These are phyloP conservation scores for Neofusicoccum laricinum DNA, from an alignment of 2,329 filamentous ascomycete genomes.

Conservation along the genomic window DNA sequence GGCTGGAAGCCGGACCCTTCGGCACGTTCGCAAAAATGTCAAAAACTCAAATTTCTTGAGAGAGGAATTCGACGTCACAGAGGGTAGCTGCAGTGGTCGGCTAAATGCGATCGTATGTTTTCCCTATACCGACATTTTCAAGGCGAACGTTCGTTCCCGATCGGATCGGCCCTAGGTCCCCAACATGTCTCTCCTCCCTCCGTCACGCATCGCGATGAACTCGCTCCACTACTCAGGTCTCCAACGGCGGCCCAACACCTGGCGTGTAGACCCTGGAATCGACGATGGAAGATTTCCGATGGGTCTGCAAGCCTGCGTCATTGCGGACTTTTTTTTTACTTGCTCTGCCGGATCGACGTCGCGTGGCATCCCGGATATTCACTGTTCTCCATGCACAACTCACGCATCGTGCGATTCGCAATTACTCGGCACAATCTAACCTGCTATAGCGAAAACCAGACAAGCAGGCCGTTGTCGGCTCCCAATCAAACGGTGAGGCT, in stretches of 20 bases:
- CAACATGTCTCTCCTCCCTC: neutral
- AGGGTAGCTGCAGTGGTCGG: neutral
- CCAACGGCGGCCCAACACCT: neutral
- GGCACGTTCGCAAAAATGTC: no score
- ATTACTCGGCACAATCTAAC: neutral
- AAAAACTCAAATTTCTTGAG: neutral
- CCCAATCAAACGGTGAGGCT: conserved; percentile 10
- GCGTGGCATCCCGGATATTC: neutral
- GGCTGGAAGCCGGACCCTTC: neutral
- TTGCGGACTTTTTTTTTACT: neutral
- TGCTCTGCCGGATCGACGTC: neutral
- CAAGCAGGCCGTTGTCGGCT: neutral
- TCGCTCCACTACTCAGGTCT: neutral
- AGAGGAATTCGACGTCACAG: neutral
- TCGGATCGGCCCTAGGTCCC: neutral
- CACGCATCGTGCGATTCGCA: neutral
- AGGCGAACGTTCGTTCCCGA: conserved; percentile 1
- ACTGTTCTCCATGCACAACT: neutral
- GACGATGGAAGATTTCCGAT: neutral
- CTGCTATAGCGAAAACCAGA: neutral
- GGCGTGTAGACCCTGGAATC: neutral
- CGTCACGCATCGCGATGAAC: neutral
- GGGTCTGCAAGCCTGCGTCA: neutral
- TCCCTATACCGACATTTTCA: neutral
- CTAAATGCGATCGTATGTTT: neutral